Evolutionary conservation across 768 basidiomycete genomes (phyloP), one percentile per base, ranked within the genome.

Genomic region (Imleria badia): DNA sequence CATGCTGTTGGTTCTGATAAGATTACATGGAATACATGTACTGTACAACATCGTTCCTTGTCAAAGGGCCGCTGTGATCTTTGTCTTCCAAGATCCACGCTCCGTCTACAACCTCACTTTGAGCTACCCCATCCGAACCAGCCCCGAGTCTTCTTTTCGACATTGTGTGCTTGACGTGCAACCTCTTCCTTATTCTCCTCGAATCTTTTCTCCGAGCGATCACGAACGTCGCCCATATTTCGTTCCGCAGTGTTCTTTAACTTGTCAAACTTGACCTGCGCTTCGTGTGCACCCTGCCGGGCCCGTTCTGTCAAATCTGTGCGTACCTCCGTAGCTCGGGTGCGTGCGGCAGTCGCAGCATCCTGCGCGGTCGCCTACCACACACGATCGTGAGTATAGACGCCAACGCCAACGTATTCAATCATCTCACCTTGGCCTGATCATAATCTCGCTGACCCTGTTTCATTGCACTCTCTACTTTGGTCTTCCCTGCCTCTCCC

Each of bases 91-190:
- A 29, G 17, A 20, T 35, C 29, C 13, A n/a, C n/a, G n/a, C n/a
- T 52, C 9, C 19, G 7, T 35, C 23, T 36, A 20, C 35, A 51
- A 26, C 23, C n/a, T 62, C 31, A 66, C 54, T 75, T 67, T 33
- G 60, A 61, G 45, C 72, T 59, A 22, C 74, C 76, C 63, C 75
- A 76, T 14, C 74, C 69, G 23, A 77, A 76, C 73, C 74, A 74
- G 45, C 69, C 62, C 36, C 73, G 71, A 5, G 66, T 41, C 12
- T 67, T 64, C 17, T 59, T 56, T 54, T 70, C 62, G 13, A 60
- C 69, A 19, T 60, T 59, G 33, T 49, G 60, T 14, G 59, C 63
- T 34, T 58, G 67, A 46, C 66, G 65, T 4, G 43, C 50, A 20
- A 55, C 55, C 11, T 56, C 62, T 35, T 63, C 71, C 65, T 73